A percentile compares a stretch with the other conserved stretches of the same genome.
Evolutionary conservation across 1,139 yeast genomes (phyloP).

Genomic region (Wickerhamomyces sp.): DNA sequence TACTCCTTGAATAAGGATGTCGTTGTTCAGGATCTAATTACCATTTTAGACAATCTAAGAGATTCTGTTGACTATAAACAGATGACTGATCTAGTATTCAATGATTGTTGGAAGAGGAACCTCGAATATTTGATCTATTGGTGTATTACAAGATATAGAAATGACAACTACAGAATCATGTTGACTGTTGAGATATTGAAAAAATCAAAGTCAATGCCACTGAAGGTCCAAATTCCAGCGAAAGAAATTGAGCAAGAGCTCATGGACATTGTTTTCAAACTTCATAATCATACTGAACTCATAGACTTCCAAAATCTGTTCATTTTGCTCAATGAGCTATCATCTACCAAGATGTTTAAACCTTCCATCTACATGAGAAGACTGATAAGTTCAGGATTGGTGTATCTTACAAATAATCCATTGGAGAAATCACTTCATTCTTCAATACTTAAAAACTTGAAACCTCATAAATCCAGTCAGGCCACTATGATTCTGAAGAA

Average conservation of each 20-base stretch:
- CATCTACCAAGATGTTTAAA: slow-evolving; percentile 34
- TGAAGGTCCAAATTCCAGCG: not conserved
- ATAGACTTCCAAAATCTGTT: slow-evolving; percentile 33
- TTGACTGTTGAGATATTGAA: slow-evolving; percentile 24
- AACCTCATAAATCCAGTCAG: slow-evolving; percentile 32
- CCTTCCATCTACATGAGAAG: slow-evolving; percentile 71
- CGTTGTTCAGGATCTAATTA: slow-evolving; percentile 12
- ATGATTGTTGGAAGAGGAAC: slow-evolving; percentile 37
- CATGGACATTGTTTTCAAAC: slow-evolving; percentile 34
- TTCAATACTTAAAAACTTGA: slow-evolving; percentile 29
- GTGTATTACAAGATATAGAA: slow-evolving; percentile 43
- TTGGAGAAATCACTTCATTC: slow-evolving; percentile 31
- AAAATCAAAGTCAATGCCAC: slow-evolving; percentile 7
- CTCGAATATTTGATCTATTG: slow-evolving; percentile 40
- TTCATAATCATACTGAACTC: slow-evolving; percentile 10
- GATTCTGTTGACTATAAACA: slow-evolving; percentile 8
- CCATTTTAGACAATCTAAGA: slow-evolving; percentile 15
- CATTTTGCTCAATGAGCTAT: slow-evolving; percentile 51
- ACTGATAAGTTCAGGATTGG: slow-evolving; percentile 77
- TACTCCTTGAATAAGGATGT: slow-evolving; percentile 18
- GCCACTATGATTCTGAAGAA: slow-evolving; percentile 34
- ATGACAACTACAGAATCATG: slow-evolving; percentile 20
- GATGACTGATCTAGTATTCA: slow-evolving; percentile 12
- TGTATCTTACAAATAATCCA: slow-evolving; percentile 38
- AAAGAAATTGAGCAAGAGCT: slow-evolving; percentile 40